Conservation (phyloP, 495 filamentous ascomycete genomes). For the Trichoderma virens region DNA sequence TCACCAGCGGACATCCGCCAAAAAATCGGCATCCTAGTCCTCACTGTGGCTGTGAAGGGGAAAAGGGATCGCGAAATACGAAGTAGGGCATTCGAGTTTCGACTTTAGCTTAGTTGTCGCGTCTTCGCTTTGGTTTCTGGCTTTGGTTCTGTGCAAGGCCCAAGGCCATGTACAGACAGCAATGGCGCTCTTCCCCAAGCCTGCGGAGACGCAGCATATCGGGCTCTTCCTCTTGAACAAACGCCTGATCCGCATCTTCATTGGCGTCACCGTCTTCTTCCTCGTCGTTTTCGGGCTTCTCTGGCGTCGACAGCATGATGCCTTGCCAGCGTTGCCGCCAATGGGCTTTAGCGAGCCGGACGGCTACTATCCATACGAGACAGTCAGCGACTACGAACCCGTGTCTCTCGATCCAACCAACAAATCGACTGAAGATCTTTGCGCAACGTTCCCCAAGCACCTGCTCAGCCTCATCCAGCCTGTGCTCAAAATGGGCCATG, state of each 20-base stretch:
- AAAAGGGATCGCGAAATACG: neutral
- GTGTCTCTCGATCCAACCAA: constrained; percentile 2
- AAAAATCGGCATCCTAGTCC: neutral
- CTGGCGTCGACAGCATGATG: neutral
- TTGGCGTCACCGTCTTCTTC: neutral
- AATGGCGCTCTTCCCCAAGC: constrained; percentile 7
- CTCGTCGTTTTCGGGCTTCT: neutral
- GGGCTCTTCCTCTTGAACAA: constrained; percentile 9
- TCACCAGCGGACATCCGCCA: neutral
- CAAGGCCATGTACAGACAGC: neutral
- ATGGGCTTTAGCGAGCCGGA: neutral
- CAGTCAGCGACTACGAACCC: neutral
- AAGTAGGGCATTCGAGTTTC: too few species aligned
- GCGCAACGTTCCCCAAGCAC: constrained; percentile 19
- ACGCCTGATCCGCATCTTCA: neutral
- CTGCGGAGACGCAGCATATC: neutral
- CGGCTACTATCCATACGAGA: neutral
- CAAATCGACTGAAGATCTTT: constrained; percentile 14
- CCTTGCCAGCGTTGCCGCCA: neutral
- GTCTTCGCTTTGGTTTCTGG: too few species aligned
- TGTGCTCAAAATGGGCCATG: constrained; percentile 22
- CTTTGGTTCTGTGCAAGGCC: neutral
- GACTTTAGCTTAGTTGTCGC: too few species aligned
- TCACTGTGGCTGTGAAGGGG: neutral
- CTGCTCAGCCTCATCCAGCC: constrained; percentile 17